phyloP scores from a whole-genome alignment of 2,329 filamentous ascomycete species.

The Hypoxylon sp. region DNA sequence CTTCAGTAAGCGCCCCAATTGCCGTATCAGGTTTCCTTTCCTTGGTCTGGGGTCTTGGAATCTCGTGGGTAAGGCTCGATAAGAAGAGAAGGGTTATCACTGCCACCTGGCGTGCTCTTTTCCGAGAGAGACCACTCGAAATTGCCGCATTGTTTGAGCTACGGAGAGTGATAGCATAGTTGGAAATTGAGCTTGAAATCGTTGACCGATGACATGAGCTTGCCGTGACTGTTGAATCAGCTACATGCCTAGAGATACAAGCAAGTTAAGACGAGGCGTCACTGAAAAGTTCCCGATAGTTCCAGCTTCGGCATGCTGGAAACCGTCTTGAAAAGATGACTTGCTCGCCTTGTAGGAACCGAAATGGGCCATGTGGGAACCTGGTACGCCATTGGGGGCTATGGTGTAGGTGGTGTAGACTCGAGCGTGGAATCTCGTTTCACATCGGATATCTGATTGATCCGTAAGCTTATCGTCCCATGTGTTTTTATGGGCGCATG shows the following conservation, averaged over 20 bases:
- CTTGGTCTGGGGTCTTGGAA: conserved; percentile 4
- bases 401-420: conserved; percentile 16
- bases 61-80: neutral
- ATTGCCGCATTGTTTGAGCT: neutral
- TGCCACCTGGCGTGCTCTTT: neutral
- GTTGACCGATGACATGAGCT: neutral
- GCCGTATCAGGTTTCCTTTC: neutral
- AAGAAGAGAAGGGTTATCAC: conserved; percentile 17
- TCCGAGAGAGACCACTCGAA: neutral
- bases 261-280: conserved; percentile 4
- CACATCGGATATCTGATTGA: conserved; percentile 17
- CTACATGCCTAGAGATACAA: conserved; percentile 1
- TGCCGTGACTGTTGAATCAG: neutral
- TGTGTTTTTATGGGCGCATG: conserved; percentile 3
- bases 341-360: conserved; percentile 26
- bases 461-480: conserved; percentile 39
- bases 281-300: conserved; percentile 15
- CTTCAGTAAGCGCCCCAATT: conserved; percentile 23
- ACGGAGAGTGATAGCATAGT: neutral
- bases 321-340: conserved; percentile 10
- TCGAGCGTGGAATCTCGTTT: conserved; percentile 26
- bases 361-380: conserved; percentile 32
- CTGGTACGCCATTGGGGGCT: conserved; percentile 22
- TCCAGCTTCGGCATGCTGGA: conserved; percentile 4
- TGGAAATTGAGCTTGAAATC: neutral